Evolutionary conservation across 306 rosid species (phyloP).

Genomic region (Quercus dentata): DNA sequence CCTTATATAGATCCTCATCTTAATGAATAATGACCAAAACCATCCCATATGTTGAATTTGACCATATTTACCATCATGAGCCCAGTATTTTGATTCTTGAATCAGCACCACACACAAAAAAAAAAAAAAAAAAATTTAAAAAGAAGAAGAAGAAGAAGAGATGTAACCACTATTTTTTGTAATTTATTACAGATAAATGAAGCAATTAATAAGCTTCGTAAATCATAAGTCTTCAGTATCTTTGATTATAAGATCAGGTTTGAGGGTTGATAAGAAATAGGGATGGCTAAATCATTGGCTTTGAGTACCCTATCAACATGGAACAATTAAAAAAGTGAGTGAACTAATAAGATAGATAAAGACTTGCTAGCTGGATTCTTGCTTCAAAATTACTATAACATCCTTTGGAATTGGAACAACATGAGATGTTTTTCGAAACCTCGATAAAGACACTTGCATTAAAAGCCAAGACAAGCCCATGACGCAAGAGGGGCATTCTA

Average conservation of each 20-base stretch:
- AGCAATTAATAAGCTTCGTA: too few relatives aligned
- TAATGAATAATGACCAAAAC: background rate
- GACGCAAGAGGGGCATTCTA: background rate
- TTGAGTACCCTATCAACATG: background rate
- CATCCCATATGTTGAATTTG: slow-evolving; percentile 6
- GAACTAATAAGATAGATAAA: background rate
- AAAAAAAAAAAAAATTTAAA: too few relatives aligned
- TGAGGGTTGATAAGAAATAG: background rate
- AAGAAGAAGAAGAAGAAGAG: too few relatives aligned
- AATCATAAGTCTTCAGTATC: background rate
- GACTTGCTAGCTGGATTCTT: slow-evolving; percentile 18
- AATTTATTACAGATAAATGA: too few relatives aligned
- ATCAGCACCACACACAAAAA: too few relatives aligned
- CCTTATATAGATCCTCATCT: background rate
- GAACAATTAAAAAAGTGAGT: background rate
- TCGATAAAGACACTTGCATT: slow-evolving; percentile 12
- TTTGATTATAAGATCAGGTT: background rate
- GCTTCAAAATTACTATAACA: background rate
- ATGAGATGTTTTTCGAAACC: background rate
- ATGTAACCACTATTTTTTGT: too few relatives aligned
- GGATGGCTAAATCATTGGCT: slow-evolving; percentile 24
- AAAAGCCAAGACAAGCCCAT: background rate
- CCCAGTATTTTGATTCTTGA: background rate
- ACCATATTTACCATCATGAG: background rate
- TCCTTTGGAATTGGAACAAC: slow-evolving; percentile 1